Evolutionary conservation across 306 rosid species (phyloP).

Genomic region (Dalbergia oliveri): DNA sequence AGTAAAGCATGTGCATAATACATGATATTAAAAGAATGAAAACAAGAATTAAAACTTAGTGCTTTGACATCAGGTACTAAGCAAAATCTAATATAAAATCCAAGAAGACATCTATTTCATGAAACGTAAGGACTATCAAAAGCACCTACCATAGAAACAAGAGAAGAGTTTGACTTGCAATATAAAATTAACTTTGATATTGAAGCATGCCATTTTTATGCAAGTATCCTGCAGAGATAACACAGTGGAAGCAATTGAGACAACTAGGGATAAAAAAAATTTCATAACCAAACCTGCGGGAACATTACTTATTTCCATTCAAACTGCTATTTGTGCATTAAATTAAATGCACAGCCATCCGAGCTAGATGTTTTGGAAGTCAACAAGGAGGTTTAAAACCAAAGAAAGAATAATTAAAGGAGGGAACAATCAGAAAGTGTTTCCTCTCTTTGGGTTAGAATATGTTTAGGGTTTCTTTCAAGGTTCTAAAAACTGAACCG

Average conservation of each 20-base stretch:
- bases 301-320: background rate
- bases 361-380: slow-evolving; percentile 9
- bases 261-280: background rate
- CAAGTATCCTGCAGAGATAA: slow-evolving; percentile 62
- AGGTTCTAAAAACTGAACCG: too few relatives aligned
- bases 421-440: background rate
- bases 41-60: slow-evolving; percentile 30
- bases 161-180: slow-evolving; percentile 51
- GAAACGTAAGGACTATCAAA: slow-evolving; percentile 8
- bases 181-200: slow-evolving; percentile 51
- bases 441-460: background rate
- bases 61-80: slow-evolving; percentile 17
- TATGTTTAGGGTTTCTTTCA: too few relatives aligned
- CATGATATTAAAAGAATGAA: background rate
- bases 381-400: background rate
- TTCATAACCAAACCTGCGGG: slow-evolving; percentile 18
- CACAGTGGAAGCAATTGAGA: slow-evolving; percentile 41
- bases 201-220: slow-evolving; percentile 53
- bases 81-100: slow-evolving; percentile 29
- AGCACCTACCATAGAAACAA: slow-evolving; percentile 55
- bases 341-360: slow-evolving; percentile 2
- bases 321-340: background rate
- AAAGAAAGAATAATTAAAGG: background rate
- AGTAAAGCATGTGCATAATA: slow-evolving; percentile 3
- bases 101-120: slow-evolving; percentile 16